A percentile compares a stretch with the other conserved stretches of the same genome.
Conservation (phyloP, 306 rosid genomes). For the Prunus padus region DNA sequence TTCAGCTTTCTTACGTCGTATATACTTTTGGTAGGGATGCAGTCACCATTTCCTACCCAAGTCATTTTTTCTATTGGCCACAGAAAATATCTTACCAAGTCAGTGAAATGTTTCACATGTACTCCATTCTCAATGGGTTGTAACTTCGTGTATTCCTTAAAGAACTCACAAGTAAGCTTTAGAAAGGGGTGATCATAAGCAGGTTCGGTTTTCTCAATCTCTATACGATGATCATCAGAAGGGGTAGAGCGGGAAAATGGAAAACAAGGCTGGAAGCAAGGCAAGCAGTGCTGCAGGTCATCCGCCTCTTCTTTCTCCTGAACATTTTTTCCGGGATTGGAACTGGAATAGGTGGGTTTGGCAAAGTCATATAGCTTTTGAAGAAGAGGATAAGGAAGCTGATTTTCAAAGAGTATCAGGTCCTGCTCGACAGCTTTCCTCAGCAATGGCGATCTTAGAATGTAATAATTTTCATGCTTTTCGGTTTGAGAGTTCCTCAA, state of each 20-base stretch:
- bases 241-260: too few species aligned
- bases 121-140: background rate
- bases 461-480: conserved; percentile 14
- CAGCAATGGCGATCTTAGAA: conserved; percentile 44
- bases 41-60: background rate
- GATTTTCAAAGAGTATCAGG: conserved; percentile 55
- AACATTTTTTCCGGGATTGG: background rate
- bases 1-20: background rate
- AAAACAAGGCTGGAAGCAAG: too few species aligned
- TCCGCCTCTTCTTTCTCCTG: background rate
- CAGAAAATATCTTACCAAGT: conserved; percentile 46
- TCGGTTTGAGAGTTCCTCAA: conserved; percentile 17
- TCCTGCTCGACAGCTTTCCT: conserved; percentile 33
- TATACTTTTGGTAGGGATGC: background rate
- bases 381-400: conserved; percentile 42
- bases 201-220: too few species aligned
- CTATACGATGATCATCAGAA: too few species aligned
- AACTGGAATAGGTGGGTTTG: too few species aligned
- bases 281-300: background rate
- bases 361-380: conserved; percentile 16
- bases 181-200: background rate
- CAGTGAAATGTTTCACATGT: conserved; percentile 46
- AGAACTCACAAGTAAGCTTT: background rate
- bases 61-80: too few species aligned
- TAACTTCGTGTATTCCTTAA: background rate